Evolutionary conservation across 768 basidiomycete species (phyloP), one percentile per base, ranked within the genome.

Genomic region (Boletus vinaceobasis): DNA sequence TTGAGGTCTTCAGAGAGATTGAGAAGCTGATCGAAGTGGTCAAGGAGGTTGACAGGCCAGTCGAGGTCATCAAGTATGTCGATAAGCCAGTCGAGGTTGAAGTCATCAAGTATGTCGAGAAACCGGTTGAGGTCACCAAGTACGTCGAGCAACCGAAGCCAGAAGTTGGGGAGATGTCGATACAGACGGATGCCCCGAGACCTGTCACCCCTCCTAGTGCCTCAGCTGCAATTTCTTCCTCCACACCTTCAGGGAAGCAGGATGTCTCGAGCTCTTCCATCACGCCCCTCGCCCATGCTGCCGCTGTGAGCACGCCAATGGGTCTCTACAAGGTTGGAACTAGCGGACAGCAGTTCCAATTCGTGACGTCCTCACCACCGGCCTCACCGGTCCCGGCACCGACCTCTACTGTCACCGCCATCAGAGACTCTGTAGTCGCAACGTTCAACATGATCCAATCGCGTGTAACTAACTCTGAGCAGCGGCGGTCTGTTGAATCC

Each of bases 401-500:
- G 47, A 68, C 72, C 50, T 66, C 74, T 7, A 67, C 73, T 64
- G 44, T 71, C 73, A 70, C 71, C 29, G 63, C 75, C 15, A 71
- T 82, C 63, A 77, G 82, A 51, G 85, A 88, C 39, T 77, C 83
- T 2, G 72, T 68, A 39, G 73, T 68, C 39, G 76, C 81, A 0
- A 62, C 68, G 5, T 76, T 85, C 48, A 74, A 71, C 51, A 69
- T 67, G 49, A 67, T 75, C 29, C 78, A 81, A 1, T 74, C 79
- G 17, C 79, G 82, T 42, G 75, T 78, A 4, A 77, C 81, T 10
- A 73, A 75, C 13, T 75, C 83, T 19, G 88, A 90, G 52, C 75
- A 85, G 53, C 75, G 88, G 29, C 82, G 79, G 58, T 90, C 90
- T 14, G 80, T 90, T 46, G 89, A 92, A 63, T 88, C 87, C 19